phyloP scores from a whole-genome alignment of 441 rosid genomes.

The Erysimum cheiri region DNA sequence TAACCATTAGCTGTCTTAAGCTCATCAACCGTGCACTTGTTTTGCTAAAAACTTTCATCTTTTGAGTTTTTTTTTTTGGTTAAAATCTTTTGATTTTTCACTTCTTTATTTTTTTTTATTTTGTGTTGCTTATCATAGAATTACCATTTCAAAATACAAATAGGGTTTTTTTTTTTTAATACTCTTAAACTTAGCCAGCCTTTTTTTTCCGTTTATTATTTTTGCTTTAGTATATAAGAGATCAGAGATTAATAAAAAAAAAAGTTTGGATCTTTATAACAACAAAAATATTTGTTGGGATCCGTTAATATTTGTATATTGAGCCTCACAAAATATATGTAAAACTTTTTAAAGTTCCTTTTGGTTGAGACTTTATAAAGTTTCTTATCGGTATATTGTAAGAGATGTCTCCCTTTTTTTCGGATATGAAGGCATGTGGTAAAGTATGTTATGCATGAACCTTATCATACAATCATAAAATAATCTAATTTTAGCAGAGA shows the following conservation, averaged over 20 bases:
- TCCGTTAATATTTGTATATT: background rate
- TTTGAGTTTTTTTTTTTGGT: too few species aligned
- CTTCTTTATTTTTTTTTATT: too few species aligned
- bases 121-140: too few species aligned
- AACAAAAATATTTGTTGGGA: conserved; percentile 10
- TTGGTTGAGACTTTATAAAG: conserved; percentile 16
- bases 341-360: conserved; percentile 6
- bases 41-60: background rate
- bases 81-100: too few species aligned
- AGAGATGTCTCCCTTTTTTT: background rate
- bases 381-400: conserved; percentile 13
- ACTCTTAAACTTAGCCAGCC: background rate
- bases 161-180: background rate
- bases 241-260: background rate
- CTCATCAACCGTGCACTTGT: background rate
- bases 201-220: background rate
- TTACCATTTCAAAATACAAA: background rate
- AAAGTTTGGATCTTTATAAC: background rate
- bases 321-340: conserved; percentile 19
- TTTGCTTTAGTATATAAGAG: background rate
- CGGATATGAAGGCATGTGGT: conserved; percentile 15
- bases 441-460: conserved; percentile 14
- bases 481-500: background rate
- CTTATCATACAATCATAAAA: background rate
- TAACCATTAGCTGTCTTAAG: conserved; percentile 1